Evolutionary conservation across 371 early-diverging fungal species (phyloP).

Genomic region (Nosema bombycis): DNA sequence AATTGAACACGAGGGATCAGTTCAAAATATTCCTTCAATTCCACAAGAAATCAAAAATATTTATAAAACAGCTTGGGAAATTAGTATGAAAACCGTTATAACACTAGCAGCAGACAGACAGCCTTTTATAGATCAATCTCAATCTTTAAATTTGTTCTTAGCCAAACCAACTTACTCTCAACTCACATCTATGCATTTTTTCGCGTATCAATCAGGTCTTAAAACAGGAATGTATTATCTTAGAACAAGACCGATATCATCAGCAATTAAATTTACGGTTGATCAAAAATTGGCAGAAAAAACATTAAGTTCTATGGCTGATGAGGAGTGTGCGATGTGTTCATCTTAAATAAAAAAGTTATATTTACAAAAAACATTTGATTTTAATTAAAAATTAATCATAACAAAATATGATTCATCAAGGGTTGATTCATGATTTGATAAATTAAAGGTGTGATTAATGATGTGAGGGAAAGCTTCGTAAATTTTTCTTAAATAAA

Average conservation of each 20-base stretch:
- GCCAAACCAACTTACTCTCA: conserved; percentile 80
- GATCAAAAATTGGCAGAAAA: conserved; percentile 57
- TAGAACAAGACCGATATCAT: conserved; percentile 85
- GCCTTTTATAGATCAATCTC: conserved; percentile 93
- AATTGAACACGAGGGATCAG: conserved; percentile 82
- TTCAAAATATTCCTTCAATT: conserved; percentile 75
- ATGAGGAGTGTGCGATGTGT: conserved; percentile 29
- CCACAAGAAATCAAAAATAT: conserved; percentile 83
- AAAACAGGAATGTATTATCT: conserved; percentile 99
- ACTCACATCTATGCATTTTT: conserved; percentile 94
- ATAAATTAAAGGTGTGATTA: too few species aligned
- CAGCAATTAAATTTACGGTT: conserved; percentile 86
- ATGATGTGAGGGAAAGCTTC: too few species aligned
- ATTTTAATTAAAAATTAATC: not conserved
- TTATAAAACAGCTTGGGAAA: conserved; percentile 97
- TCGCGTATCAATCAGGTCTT: conserved; percentile 91
- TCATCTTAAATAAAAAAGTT: conserved; percentile 17
- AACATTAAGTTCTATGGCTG: conserved; percentile 41
- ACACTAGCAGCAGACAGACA: conserved; percentile 79
- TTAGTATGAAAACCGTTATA: conserved; percentile 74
- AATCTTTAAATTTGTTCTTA: conserved; percentile 90
- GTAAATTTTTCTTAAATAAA: conserved; percentile 3
- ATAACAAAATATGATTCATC: too few species aligned
- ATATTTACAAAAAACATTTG: conserved; percentile 4
- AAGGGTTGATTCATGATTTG: too few species aligned